Evolutionary conservation across 2,329 filamentous ascomycete genomes (phyloP).

Genomic region (Tolypocladium amazonense): DNA sequence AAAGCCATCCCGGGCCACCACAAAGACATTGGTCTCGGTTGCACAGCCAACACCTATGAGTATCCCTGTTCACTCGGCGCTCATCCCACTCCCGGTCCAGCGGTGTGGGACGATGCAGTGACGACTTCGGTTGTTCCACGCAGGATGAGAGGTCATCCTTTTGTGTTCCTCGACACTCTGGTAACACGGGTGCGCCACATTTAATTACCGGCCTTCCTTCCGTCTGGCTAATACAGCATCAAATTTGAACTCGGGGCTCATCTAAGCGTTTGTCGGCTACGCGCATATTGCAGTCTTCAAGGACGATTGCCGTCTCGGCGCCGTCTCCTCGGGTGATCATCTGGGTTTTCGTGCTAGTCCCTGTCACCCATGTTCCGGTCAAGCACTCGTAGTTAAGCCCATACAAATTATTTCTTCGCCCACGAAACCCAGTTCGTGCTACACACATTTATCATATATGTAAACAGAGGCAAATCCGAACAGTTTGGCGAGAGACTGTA

Average conservation of each 20-base stretch:
- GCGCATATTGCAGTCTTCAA: no score
- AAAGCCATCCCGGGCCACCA: not conserved
- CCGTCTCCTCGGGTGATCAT: not conserved
- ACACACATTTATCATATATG: not conserved
- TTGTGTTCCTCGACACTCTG: not conserved
- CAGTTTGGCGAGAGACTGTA: not conserved
- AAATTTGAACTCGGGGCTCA: no score
- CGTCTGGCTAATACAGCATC: not conserved
- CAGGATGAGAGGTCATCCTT: not conserved
- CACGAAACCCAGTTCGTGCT: not conserved
- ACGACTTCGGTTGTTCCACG: not conserved
- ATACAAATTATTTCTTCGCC: not conserved
- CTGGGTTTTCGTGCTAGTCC: not conserved
- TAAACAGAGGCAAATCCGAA: not conserved
- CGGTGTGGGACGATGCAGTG: not conserved
- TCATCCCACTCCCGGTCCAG: not conserved
- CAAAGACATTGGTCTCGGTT: not conserved
- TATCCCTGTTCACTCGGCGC: not conserved
- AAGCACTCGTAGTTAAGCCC: not conserved
- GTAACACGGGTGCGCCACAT: not conserved
- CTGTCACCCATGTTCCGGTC: not conserved
- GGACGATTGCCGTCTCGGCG: not conserved
- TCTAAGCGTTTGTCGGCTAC: no score
- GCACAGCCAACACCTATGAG: not conserved
- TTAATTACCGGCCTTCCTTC: not conserved